Base-by-base conservation (phyloP, 148 eudicot species). In the Hydrangea macrophylla region DNA sequence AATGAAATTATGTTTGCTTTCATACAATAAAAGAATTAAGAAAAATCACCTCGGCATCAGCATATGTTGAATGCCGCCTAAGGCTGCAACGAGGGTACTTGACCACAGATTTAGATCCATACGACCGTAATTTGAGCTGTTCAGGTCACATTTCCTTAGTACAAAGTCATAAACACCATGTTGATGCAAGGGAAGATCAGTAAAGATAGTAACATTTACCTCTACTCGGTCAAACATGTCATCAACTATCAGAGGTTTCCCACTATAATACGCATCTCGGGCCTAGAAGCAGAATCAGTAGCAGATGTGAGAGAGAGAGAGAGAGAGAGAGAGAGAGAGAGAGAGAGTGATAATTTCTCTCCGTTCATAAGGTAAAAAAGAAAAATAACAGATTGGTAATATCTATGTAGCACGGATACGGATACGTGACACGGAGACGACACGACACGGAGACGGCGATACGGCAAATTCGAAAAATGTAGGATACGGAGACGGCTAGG, bases 51-150 rank as follows among this genome's bases (percentile, higher is more conserved):
- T 88, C 83, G 76, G 96, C 94, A 77, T 93, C 98, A 10, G 98
- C 90, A 73, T 93, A 93, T 27, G 89, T 80, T 8, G 90, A 88
- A 58, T 90, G 98, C 63, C 85, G 78, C 61, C 85, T 85, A 35
- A 93, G 82, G 80, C 98, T 93, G 78, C 98, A 93, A 31, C 98
- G 86, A 5, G 98, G 98, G 78, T 93, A 93, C 80, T 93, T 93
- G 57, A 90, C 90, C 68, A 85, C 92, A 40, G 81, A 81, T 65
- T 93, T 90, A 13, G 98, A 93, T 37, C 96, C 96, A 83, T 86
- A 90, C 88, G 87, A 80, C 73, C 96, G 83, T 60, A 93, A 67
- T 70, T 83, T 90, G 80, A 93, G 79, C 98, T 93, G 85, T 76
- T 76, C 26, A 71, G 68, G 11, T 60, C 26, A 11, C 9, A 55